Evolutionary conservation across 805 yeast genomes (phyloP).

Genomic region (Pichia exigua): DNA sequence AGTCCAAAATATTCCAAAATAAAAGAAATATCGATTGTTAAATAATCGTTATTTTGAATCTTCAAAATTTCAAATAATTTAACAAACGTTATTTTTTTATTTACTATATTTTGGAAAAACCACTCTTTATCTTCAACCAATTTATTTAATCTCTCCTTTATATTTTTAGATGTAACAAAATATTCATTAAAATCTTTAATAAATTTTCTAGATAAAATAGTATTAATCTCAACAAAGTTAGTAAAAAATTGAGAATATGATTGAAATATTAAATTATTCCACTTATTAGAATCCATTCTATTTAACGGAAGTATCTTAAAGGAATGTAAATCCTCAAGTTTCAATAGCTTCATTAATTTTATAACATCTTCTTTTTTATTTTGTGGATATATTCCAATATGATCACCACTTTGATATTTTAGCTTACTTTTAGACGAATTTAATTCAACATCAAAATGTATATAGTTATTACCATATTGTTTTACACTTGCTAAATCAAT

Average conservation of each 20-base stretch:
- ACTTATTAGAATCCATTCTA: conserved; percentile 39
- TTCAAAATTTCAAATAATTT: conserved; percentile 57
- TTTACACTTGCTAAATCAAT: conserved; percentile 34
- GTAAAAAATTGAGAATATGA: conserved; percentile 71
- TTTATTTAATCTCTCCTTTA: background rate
- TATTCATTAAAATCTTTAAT: conserved; percentile 24
- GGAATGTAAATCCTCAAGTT: conserved; percentile 38
- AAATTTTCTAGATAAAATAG: conserved; percentile 80
- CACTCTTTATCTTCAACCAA: conserved; percentile 28
- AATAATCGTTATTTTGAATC: conserved; percentile 49
- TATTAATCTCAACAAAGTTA: conserved; percentile 77
- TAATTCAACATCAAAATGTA: conserved; percentile 60
- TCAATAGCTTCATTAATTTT: conserved; percentile 53
- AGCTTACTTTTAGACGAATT: conserved; percentile 62
- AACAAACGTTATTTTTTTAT: conserved; percentile 54
- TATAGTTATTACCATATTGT: conserved; percentile 52
- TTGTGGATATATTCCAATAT: conserved; percentile 83
- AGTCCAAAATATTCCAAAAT: conserved; percentile 70
- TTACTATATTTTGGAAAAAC: conserved; percentile 54
- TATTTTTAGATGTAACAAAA: conserved; percentile 19
- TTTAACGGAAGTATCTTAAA: conserved; percentile 60
- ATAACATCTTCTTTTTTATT: conserved; percentile 63
- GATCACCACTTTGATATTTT: conserved; percentile 88
- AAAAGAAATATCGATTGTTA: conserved; percentile 68
- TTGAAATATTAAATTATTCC: conserved; percentile 28